These are phyloP conservation scores for Tetracladium setigerum DNA, from an alignment of 495 filamentous ascomycete species.

Conservation along the genomic window DNA sequence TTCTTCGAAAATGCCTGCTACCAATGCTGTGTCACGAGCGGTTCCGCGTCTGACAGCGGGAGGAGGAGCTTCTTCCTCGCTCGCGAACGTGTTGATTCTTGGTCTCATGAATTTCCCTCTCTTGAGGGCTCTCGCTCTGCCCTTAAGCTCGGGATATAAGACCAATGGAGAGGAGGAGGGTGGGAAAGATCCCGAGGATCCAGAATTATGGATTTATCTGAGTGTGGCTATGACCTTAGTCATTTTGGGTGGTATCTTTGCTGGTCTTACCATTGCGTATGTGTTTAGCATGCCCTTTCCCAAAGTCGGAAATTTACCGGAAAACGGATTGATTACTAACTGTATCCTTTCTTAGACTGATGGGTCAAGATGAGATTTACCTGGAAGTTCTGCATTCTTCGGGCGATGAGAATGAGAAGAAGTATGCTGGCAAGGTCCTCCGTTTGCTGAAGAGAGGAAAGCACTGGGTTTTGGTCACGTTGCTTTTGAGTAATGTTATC, in stretches of 20 bases:
- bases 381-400: constrained; percentile 70
- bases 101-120: too few relatives aligned
- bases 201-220: too few relatives aligned
- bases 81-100: too few relatives aligned
- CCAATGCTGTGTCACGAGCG: too few relatives aligned
- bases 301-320: not conserved
- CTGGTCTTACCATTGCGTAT: constrained; percentile 63
- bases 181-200: too few relatives aligned
- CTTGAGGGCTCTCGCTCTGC: too few relatives aligned
- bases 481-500: constrained; percentile 72
- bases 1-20: too few relatives aligned
- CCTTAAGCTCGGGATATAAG: too few relatives aligned
- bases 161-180: constrained; percentile 11
- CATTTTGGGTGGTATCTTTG: constrained; percentile 64
- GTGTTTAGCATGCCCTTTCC: not conserved
- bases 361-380: constrained; percentile 68
- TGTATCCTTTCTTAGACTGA: constrained; percentile 30
- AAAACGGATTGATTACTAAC: not conserved
- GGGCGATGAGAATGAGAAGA: constrained; percentile 57
- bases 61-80: too few relatives aligned
- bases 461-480: constrained; percentile 73
- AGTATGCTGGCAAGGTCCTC: constrained; percentile 58
- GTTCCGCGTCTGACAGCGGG: too few relatives aligned
- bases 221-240: too few relatives aligned
- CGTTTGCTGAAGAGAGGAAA: constrained; percentile 63